These are phyloP conservation scores for Metarhizium rileyi DNA, from an alignment of 2,329 filamentous ascomycete genomes.

Conservation along the genomic window DNA sequence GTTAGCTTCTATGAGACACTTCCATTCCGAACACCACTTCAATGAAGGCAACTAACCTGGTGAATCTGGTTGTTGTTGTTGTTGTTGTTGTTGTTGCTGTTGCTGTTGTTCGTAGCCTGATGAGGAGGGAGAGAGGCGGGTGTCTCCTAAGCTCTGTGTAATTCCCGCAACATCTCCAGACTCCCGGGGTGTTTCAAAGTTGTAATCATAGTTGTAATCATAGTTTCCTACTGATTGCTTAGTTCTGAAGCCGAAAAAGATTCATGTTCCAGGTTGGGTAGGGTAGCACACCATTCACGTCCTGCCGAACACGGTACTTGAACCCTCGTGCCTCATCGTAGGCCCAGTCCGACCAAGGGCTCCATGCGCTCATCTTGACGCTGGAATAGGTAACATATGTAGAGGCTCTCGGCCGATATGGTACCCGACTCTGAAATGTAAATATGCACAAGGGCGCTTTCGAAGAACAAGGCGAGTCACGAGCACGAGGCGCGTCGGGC, in stretches of 20 bases:
- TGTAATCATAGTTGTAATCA: conserved; percentile 5
- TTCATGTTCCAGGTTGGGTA: neutral
- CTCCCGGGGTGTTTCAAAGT: conserved; percentile 1
- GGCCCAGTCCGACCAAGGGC: conserved; percentile 18
- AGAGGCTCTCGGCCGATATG: conserved; percentile 2
- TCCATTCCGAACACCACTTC: neutral
- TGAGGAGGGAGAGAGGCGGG: neutral
- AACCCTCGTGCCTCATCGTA: conserved; percentile 11
- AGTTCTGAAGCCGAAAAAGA: neutral
- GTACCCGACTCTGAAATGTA: conserved; percentile 4
- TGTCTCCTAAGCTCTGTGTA: neutral
- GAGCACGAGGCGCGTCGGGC: neutral
- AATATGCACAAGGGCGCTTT: neutral
- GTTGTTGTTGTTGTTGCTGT: neutral
- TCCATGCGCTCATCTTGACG: conserved; percentile 11
- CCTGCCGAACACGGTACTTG: conserved; percentile 17
- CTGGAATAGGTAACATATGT: neutral
- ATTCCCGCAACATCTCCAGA: neutral
- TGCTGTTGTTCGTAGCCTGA: neutral
- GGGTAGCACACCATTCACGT: conserved; percentile 1
- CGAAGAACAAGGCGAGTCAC: neutral
- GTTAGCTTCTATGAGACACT: neutral
- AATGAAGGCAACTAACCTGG: neutral
- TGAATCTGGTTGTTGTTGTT: neutral
- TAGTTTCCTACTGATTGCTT: conserved; percentile 1